Conservation (phyloP, 2,329 filamentous ascomycete genomes). For the Colletotrichum sp. region DNA sequence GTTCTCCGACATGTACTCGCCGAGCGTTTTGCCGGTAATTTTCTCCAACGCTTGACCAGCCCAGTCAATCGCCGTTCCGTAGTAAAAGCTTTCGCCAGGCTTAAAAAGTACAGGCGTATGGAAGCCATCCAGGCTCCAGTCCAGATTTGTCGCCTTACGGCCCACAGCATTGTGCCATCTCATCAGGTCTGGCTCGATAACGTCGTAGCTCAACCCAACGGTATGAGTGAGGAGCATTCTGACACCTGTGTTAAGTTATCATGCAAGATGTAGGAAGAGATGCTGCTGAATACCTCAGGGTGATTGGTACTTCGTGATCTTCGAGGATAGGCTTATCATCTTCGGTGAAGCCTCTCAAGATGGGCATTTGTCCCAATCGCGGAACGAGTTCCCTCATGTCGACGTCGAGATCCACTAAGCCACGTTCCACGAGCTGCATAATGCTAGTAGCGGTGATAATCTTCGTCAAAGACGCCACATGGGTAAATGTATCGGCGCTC, state of each 20-base stretch:
- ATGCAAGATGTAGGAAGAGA: no score
- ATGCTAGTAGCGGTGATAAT: slow-evolving; percentile 41
- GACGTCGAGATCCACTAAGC: slow-evolving; percentile 38
- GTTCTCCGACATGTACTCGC: slow-evolving; percentile 40
- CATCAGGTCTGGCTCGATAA: slow-evolving; percentile 40
- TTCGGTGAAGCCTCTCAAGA: slow-evolving; percentile 42
- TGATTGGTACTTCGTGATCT: slow-evolving; percentile 41
- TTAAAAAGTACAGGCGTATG: slow-evolving; percentile 47
- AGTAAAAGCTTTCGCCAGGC: slow-evolving; percentile 54
- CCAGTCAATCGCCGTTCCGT: slow-evolving; percentile 53
- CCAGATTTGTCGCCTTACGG: slow-evolving; percentile 33
- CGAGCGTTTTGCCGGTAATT: slow-evolving; percentile 39
- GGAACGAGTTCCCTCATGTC: slow-evolving; percentile 39
- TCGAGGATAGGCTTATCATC: slow-evolving; percentile 41
- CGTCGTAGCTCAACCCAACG: slow-evolving; percentile 50
- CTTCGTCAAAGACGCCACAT: slow-evolving; percentile 49
- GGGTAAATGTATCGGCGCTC: slow-evolving; percentile 36
- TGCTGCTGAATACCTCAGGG: slow-evolving; percentile 33
- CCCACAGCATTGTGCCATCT: slow-evolving; percentile 44
- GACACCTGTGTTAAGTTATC: background rate
- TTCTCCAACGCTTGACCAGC: slow-evolving; percentile 49
- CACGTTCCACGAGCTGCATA: slow-evolving; percentile 45
- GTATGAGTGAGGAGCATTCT: slow-evolving; percentile 55
- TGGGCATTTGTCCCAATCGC: slow-evolving; percentile 35
- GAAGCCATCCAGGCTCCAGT: slow-evolving; percentile 41